These are phyloP conservation scores for Paramyrothecium sp. DNA, from an alignment of 2,329 filamentous ascomycete genomes.

Conservation along the genomic window DNA sequence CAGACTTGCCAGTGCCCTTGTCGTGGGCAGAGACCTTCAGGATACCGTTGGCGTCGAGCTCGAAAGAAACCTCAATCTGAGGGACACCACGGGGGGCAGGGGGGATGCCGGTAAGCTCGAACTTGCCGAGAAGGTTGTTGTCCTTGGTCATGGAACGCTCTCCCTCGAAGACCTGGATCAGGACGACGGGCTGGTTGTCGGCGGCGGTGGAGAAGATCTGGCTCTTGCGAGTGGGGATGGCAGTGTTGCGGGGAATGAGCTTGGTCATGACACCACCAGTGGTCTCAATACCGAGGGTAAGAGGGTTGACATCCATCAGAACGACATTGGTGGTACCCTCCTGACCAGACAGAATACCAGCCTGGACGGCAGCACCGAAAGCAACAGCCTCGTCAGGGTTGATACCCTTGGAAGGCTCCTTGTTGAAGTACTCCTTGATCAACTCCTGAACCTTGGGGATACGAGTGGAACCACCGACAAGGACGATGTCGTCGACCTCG, in stretches of 20 bases:
- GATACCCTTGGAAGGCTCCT: conserved; percentile 98
- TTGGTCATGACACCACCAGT: conserved; percentile 98
- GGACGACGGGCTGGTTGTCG: conserved; percentile 92
- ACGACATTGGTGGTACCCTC: conserved; percentile 77
- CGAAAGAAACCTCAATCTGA: conserved; percentile 97
- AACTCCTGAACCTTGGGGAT: conserved; percentile 96
- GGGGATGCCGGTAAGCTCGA: conserved; percentile 94
- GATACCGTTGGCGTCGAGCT: conserved; percentile 98
- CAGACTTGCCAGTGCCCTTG: conserved; percentile 96
- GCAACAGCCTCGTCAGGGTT: conserved; percentile 99
- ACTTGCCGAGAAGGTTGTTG: conserved; percentile 97
- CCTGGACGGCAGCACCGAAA: conserved; percentile 95
- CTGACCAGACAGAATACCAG: conserved; percentile 90
- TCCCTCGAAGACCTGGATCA: conserved; percentile 95
- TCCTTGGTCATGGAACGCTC: conserved; percentile 94
- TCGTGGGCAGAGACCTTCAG: conserved; percentile 94
- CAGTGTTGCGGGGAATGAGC: conserved; percentile 90
- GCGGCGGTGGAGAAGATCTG: conserved; percentile 97
- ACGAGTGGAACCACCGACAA: conserved; percentile 98
- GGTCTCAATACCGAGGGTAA: conserved; percentile 96
- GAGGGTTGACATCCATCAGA: conserved; percentile 95
- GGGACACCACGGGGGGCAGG: conserved; percentile 94
- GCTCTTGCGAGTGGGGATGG: conserved; percentile 93
- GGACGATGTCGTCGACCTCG: conserved; percentile 93
- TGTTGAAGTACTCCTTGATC: conserved; percentile 93